Evolutionary conservation across 1,284 basidiomycete species (phyloP), one percentile per base, ranked within the genome.

Genomic region (Naganishia sp.): DNA sequence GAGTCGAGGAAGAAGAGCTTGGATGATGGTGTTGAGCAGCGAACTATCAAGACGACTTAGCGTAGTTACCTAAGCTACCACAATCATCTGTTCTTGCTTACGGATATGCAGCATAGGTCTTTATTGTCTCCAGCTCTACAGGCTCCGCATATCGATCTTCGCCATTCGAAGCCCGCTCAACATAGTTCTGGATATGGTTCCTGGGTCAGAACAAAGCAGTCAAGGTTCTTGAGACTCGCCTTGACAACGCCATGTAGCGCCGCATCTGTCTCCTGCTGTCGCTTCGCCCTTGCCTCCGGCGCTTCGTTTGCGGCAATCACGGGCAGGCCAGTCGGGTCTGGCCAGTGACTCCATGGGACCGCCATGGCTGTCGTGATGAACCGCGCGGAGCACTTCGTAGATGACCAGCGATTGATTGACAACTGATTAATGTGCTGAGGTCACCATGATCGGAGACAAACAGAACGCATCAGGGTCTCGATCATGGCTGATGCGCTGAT

Each of bases 61-160:
- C 23, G 18, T 11, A 10, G 28, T 11, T 52, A 3, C 13, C 15
- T 50, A 25, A 50, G 46, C 18, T 49, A 23, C 6, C 25, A 1
- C 6, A 28, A 39, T 11, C 21, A 11, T 7, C 13, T 21, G 54
- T 13, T 10, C 15, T 42, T 11, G 28, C 58, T 49, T 42, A 51
- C 58, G 47, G 58, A 28, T 61, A 35, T 25, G 47, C 35, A 9
- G 58, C 58, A 42, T 61, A 61, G 6, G 58, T 61, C 39, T 39
- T 51, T 32, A 61, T 61, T 21, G 58, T 61, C 17, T 61, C 58
- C 21, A 61, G 58, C 41, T 61, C 58, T 4, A 61, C 49, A n/a
- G 58, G 58, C 42, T 61, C 58, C 10, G 58, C 58, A 42, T 51
- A 61, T 28, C 58, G 47, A 39, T 51, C 43, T 21, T 61, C 58